These are phyloP conservation scores for Fusarium haematococcum DNA, from an alignment of 2,329 filamentous ascomycete genomes.

Conservation along the genomic window DNA sequence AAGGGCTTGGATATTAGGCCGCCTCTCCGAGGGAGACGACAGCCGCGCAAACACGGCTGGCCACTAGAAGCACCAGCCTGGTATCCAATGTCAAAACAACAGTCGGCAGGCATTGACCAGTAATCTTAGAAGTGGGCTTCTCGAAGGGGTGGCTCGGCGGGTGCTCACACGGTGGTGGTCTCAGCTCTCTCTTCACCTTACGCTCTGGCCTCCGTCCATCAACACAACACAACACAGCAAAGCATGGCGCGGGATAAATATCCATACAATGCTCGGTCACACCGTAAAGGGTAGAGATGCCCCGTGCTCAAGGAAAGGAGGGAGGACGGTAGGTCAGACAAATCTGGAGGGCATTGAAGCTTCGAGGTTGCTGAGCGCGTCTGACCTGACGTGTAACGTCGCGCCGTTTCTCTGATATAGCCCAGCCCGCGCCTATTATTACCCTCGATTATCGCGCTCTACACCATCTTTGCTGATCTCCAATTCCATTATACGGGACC, in stretches of 20 bases:
- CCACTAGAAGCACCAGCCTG: background rate
- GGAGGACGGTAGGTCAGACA: background rate
- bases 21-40: background rate
- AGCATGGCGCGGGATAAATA: conserved; percentile 13
- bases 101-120: conserved; percentile 41
- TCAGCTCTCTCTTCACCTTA: conserved; percentile 29
- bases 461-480: conserved; percentile 12
- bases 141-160: conserved; percentile 6
- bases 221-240: conserved; percentile 11
- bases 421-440: conserved; percentile 5
- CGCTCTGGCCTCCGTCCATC: conserved; percentile 11
- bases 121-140: conserved; percentile 43
- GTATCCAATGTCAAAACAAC: background rate
- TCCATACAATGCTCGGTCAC: conserved; percentile 10
- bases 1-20: background rate
- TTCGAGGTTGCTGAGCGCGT: conserved; percentile 11
- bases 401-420: conserved; percentile 15
- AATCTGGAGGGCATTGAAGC: background rate
- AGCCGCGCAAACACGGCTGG: background rate
- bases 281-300: conserved; percentile 11
- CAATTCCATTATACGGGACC: conserved; percentile 4
- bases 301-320: background rate
- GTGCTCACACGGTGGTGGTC: conserved; percentile 28
- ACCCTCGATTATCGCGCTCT: background rate
- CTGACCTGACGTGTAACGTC: conserved; percentile 25